Percentiles rank a stretch among this genome's conserved stretches.
Evolutionary conservation across 352 stramenopile species (phyloP).

Genomic region (Pythium rhizo-oryzae): DNA sequence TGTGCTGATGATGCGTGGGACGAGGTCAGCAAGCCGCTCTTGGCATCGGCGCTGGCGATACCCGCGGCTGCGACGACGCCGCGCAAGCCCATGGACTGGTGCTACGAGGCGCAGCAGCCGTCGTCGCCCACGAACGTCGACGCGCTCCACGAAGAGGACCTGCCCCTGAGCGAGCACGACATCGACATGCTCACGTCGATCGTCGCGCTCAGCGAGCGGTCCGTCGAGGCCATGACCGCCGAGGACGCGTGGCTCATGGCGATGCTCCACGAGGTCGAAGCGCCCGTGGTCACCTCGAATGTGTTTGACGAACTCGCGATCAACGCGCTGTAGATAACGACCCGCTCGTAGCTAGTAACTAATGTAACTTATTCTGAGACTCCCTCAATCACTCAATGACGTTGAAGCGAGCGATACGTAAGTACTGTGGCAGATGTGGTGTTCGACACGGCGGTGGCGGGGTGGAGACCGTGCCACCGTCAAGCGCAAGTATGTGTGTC

Average conservation of each 20-base stretch:
- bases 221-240: background rate
- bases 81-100: background rate
- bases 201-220: conserved; percentile 9
- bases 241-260: conserved; percentile 23
- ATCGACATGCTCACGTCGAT: conserved; percentile 22
- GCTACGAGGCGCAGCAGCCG: background rate
- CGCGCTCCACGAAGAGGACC: conserved; percentile 1
- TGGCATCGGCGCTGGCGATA: background rate
- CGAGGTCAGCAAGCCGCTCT: background rate
- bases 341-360: background rate
- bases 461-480: too few relatives aligned
- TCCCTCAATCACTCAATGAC: background rate
- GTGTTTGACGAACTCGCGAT: conserved; percentile 12
- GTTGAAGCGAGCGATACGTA: background rate
- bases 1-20: conserved; percentile 1
- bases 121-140: conserved; percentile 21
- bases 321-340: conserved; percentile 1
- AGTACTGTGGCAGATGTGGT: background rate
- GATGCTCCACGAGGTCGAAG: conserved; percentile 16
- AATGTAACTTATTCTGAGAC: conserved; percentile 15
- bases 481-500: too few relatives aligned
- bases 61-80: background rate
- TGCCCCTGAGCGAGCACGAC: conserved; percentile 16
- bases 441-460: too few relatives aligned
- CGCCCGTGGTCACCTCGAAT: conserved; percentile 3